Percentiles rank a stretch among this genome's conserved stretches.
These are phyloP conservation scores for Dysphania ambrosioides DNA, from an alignment of 148 eudicot genomes.

Conservation along the genomic window DNA sequence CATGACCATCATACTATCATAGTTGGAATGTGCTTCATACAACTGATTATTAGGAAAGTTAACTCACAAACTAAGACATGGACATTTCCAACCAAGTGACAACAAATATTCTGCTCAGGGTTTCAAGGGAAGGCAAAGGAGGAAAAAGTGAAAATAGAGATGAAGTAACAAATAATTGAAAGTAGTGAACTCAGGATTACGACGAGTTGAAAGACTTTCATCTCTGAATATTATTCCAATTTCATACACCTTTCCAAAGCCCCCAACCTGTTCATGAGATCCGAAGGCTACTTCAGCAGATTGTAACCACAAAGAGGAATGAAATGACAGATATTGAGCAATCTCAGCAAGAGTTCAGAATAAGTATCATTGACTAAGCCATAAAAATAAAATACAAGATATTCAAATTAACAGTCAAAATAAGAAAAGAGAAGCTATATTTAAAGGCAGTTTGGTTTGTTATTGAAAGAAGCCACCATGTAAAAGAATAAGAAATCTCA, in stretches of 20 bases:
- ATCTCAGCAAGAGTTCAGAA: background rate
- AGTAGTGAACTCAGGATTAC: constrained; percentile 97
- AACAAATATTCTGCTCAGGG: background rate
- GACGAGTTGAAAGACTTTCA: constrained; percentile 98
- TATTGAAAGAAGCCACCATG: background rate
- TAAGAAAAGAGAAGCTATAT: too few relatives aligned
- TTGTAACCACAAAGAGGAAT: background rate
- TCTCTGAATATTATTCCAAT: constrained; percentile 91
- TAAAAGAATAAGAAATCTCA: constrained; percentile 28
- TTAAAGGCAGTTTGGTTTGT: background rate
- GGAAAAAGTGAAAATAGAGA: background rate
- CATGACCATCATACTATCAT: constrained; percentile 93
- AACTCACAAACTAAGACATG: background rate
- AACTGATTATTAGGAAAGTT: constrained; percentile 42
- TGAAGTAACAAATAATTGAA: constrained; percentile 10
- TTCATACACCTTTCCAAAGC: constrained; percentile 94
- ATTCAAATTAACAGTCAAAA: background rate
- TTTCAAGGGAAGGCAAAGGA: background rate
- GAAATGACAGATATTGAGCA: background rate
- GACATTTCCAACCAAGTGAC: background rate
- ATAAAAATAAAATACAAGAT: too few relatives aligned
- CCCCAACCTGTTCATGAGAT: constrained; percentile 65
- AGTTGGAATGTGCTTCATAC: constrained; percentile 97
- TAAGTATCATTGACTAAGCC: too few relatives aligned
- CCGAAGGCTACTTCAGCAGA: constrained; percentile 5